Evolutionary conservation across 2,329 filamentous ascomycete genomes (phyloP), one percentile per base, ranked within the genome.

Genomic region (Penicillium sp.): DNA sequence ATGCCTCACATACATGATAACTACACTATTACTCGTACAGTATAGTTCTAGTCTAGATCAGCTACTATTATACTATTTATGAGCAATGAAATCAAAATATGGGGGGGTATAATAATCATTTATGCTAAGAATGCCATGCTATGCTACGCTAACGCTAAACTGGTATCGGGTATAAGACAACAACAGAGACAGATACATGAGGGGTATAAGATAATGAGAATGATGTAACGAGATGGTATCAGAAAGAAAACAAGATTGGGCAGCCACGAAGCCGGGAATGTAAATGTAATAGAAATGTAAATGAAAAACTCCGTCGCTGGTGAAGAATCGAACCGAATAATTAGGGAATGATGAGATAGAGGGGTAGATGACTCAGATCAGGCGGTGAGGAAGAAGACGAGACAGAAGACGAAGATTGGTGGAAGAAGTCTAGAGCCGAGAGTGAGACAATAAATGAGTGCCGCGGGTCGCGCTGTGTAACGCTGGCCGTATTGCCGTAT

Each of bases 351-450:
- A 50, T 33, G 16, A 50, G 9, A 16, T 20, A 16, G 58, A 66
- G 71, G 8, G 70, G 63, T 45, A 66, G 62, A 21, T 5, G 38
- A 21, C 11, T 33, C 23, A 12, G 47, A 50, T n/a, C 14, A 28
- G 40, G 43, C 21, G 61, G 35, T 51, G 48, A 52, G 33, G 35
- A 11, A 8, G n/a, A 3, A 23, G 14, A 12, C 35, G 48, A 52
- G 33, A 21, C 5, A 8, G n/a, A 3, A 23, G 14, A 12, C 35
- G 8, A 9, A 4, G 47, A 50, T 50, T 50, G 47, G 47, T n/a
- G 28, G 47, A 30, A n/a, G 45, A n/a, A n/a, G n/a, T n/a, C n/a
- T n/a, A n/a, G n/a, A n/a, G n/a, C n/a, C n/a, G n/a, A n/a, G 3
- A 47, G n/a, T 7, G 46, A 20, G 26, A 38, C 4, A 43, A 21